A percentile compares a stretch with the other conserved stretches of the same genome.
Evolutionary conservation across 257 asterid genomes (phyloP).

Genomic region (Solanum lignicaule): DNA sequence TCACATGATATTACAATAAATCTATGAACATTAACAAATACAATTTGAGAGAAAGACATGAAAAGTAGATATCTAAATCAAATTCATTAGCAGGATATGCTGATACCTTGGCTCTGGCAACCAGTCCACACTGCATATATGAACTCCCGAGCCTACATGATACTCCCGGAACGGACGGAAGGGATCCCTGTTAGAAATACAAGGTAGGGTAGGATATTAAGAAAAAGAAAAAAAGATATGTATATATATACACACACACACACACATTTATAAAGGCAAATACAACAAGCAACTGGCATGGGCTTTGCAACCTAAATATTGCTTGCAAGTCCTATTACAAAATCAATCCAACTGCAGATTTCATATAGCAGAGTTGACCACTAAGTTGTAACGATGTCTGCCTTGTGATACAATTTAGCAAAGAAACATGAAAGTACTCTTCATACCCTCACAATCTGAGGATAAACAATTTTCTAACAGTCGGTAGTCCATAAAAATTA

Average conservation of each 20-base stretch:
- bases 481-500: background rate
- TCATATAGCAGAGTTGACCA: background rate
- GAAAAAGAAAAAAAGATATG: background rate
- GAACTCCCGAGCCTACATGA: slow-evolving; percentile 30
- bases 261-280: background rate
- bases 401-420: background rate
- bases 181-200: slow-evolving; percentile 63
- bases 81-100: slow-evolving; percentile 1
- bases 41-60: slow-evolving; percentile 7
- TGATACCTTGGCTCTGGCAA: slow-evolving; percentile 68
- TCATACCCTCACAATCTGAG: background rate
- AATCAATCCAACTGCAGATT: background rate
- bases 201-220: background rate
- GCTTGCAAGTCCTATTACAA: background rate
- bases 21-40: slow-evolving; percentile 27
- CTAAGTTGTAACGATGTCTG: background rate
- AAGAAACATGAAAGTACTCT: background rate
- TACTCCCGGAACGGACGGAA: slow-evolving; percentile 73
- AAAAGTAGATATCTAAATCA: background rate
- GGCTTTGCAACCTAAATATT: background rate
- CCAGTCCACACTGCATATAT: slow-evolving; percentile 66
- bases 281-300: background rate
- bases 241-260: background rate
- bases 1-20: slow-evolving; percentile 57
- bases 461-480: background rate